These are phyloP conservation scores for Euphorbia schlechtendalii DNA, from an alignment of 441 rosid species.

Conservation along the genomic window DNA sequence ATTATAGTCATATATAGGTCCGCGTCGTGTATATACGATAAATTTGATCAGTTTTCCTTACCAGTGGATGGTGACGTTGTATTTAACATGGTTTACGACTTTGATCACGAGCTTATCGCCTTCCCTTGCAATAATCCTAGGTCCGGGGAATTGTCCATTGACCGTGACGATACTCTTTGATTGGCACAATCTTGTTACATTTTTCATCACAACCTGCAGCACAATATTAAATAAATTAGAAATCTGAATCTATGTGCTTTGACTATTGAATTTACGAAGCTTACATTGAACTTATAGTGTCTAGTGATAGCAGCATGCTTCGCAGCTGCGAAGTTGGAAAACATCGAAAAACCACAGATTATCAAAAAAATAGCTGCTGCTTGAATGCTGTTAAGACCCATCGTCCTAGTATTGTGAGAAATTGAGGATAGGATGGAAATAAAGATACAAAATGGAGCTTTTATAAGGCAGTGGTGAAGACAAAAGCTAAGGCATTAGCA, in stretches of 20 bases:
- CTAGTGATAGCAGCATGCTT: constrained; percentile 40
- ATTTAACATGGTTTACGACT: constrained; percentile 34
- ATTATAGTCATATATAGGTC: no score
- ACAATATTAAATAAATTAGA: neutral
- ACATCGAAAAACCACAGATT: constrained; percentile 21
- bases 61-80: constrained; percentile 45
- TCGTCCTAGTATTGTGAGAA: neutral
- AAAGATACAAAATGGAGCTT: constrained; percentile 13
- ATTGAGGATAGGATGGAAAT: constrained; percentile 20
- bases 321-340: constrained; percentile 17
- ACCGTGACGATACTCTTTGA: constrained; percentile 39
- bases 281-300: constrained; percentile 40
- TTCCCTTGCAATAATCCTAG: constrained; percentile 36
- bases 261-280: neutral
- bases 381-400: neutral
- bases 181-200: constrained; percentile 40
- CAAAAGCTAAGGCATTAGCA: constrained; percentile 10
- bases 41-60: constrained; percentile 10
- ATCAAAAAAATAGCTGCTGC: neutral
- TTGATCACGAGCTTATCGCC: constrained; percentile 41
- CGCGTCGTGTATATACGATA: no score
- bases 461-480: constrained; percentile 20
- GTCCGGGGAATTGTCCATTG: constrained; percentile 45
- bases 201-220: constrained; percentile 34
- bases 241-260: neutral